Conservation (phyloP, 2,329 filamentous ascomycete species). For the Nakataea oryzae region DNA sequence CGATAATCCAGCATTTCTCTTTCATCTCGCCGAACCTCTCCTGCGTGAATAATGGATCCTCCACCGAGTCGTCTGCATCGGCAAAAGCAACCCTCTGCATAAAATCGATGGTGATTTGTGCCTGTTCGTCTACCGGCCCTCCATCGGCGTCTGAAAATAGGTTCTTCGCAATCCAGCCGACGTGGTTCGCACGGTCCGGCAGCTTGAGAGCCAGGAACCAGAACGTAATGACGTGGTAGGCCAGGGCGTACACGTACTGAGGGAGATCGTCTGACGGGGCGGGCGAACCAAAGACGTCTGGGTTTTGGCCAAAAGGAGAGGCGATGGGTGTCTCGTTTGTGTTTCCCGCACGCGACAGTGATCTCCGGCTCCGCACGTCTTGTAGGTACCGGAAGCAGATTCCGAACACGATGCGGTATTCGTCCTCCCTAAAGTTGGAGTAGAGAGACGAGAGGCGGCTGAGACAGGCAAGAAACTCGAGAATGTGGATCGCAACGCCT, state of each 20-base stretch:
- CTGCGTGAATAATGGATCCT: constrained; percentile 54
- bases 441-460: constrained; percentile 77
- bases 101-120: constrained; percentile 86
- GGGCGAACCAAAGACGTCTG: background rate
- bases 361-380: constrained; percentile 63
- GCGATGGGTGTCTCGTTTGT: constrained; percentile 28
- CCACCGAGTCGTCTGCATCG: constrained; percentile 67
- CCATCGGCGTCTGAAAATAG: constrained; percentile 72
- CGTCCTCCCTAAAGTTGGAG: constrained; percentile 80
- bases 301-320: constrained; percentile 8
- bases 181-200: constrained; percentile 71
- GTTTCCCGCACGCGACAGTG: constrained; percentile 8
- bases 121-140: constrained; percentile 79
- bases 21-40: constrained; percentile 55
- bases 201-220: constrained; percentile 92
- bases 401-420: constrained; percentile 88
- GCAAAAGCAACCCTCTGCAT: constrained; percentile 84
- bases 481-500: constrained; percentile 82
- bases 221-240: constrained; percentile 91
- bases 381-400: constrained; percentile 93
- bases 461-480: constrained; percentile 88
- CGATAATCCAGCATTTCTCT: constrained; percentile 61
- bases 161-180: constrained; percentile 83
- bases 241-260: constrained; percentile 86
- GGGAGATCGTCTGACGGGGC: constrained; percentile 60